Base-by-base conservation (phyloP, 2,329 filamentous ascomycete genomes). In the Microsporum audouinii region DNA sequence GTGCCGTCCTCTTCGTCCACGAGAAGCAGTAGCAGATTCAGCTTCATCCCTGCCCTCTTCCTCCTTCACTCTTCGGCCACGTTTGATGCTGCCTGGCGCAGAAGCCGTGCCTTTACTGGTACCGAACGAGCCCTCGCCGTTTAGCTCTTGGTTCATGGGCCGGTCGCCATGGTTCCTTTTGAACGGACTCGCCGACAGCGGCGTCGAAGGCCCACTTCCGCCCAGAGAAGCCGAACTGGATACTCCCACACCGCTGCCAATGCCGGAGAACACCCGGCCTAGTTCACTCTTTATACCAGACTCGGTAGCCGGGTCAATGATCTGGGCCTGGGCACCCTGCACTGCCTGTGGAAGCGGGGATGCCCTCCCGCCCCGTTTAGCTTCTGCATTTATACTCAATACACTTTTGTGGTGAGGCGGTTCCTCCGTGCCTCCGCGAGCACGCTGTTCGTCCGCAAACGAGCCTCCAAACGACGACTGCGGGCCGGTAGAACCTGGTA, bases 241-340 rank as follows among this genome's bases (percentile, higher is more conserved):
- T 64, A 79, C 80, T 34, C 83, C 83, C 17, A 86, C 78, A 39
- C 85, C 85, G 71, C 84, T 86, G 14, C 85, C 91, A 66, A 97
- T 90, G n/a, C 92, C 92, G 17, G 89, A 90, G 75, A 96, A 96
- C 81, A 96, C 95, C 64, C 90, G 86, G 33, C 91, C 91, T 71
- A 96, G 91, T 71, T 96, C 92, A 71, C 86, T 95, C 79, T 96
- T 96, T 70, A 96, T 95, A 49, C 88, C 88, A 8, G 90, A 88
- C 71, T 96, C 91, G 14, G 87, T 88, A 12, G 85, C 84, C 4
- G 90, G 89, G 2, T 88, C 89, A 59, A 88, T 82, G 71, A 96
- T 91, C 0, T 96, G 91, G 27, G 92, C 91, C 71, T 96, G 91
- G 0, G 89, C 91, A 27, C 92, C 92, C 71, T 96, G 92, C 0